phyloP scores from a whole-genome alignment of 306 rosid species.

The Cucurbita maxima region DNA sequence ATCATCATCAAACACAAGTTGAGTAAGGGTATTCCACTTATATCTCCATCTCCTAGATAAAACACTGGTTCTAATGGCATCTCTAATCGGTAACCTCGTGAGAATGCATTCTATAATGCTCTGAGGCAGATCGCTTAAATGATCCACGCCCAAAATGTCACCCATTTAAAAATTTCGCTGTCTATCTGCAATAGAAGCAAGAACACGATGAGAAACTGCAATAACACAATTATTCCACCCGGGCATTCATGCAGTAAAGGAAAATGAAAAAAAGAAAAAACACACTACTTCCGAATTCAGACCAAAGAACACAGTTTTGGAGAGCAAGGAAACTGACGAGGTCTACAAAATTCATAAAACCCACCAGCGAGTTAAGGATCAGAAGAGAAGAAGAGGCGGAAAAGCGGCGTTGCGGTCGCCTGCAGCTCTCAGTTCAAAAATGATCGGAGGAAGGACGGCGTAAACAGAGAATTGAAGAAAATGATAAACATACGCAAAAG shows the following conservation, averaged over 20 bases:
- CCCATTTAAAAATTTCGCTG: slow-evolving; percentile 22
- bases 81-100: slow-evolving; percentile 47
- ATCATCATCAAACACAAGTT: slow-evolving; percentile 60
- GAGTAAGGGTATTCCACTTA: slow-evolving; percentile 55
- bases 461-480: not conserved
- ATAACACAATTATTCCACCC: too few relatives aligned
- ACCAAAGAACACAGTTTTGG: not conserved
- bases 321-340: too few relatives aligned
- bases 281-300: not conserved
- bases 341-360: not conserved
- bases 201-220: not conserved
- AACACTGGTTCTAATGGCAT: slow-evolving; percentile 65
- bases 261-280: too few relatives aligned
- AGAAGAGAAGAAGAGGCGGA: not conserved
- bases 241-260: not conserved
- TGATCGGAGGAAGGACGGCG: not conserved
- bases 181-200: slow-evolving; percentile 2
- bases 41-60: slow-evolving; percentile 79
- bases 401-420: not conserved
- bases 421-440: not conserved
- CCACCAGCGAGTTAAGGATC: not conserved
- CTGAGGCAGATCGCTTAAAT: slow-evolving; percentile 71
- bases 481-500: not conserved
- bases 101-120: slow-evolving; percentile 71
- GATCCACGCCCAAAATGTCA: slow-evolving; percentile 37